Evolutionary conservation across 2,329 filamentous ascomycete species (phyloP), one percentile per base, ranked within the genome.

Genomic region (Arthrobotrys pseudoclavata): DNA sequence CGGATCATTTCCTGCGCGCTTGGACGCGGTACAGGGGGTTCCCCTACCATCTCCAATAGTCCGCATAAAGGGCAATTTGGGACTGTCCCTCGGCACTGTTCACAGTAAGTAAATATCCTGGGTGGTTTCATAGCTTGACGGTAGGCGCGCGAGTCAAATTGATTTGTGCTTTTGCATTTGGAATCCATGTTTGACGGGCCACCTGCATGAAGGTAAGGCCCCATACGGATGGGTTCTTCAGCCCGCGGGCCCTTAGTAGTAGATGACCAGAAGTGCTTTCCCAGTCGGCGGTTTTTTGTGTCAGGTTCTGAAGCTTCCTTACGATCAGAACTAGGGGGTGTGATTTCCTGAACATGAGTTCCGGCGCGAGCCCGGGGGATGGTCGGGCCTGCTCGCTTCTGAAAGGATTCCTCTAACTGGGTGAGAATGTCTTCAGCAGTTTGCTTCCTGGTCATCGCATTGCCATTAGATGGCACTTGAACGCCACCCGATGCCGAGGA

Each of bases 31-130:
- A 57, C 37, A 4, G 45, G 45, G 15, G 63, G 63, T 22, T 40
- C 20, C 1, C 64, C 64, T 3, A 26, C 7, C 22, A 52, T 40
- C 22, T 50, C 20, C 34, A 29, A 60, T 9, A 45, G n/a, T n/a
- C 47, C 53, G 29, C 71, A 76, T 9, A 29, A 9, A 20, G 40
- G 57, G 24, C 71, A 76, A 37, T 76, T 76, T 15, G 64, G 34
- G 10, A 24, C 24, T 13, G 3, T 34, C 4, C 47, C 55, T 50
- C 50, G 24, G 40, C 71, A 76, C n/a, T 24, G 9, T 5, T 47
- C 15, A 20, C 71, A 76, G 34, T 61, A 76, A 5, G 55, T 76
- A 52, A 34, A 69, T 7, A 40, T 12, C 13, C 22, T 42, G n/a
- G 31, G 12, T 31, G 47, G 57, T 37, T 64, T 76, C 26, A 64